phyloP scores from a whole-genome alignment of 306 rosid species.

The Casuarina equisetifolia region DNA sequence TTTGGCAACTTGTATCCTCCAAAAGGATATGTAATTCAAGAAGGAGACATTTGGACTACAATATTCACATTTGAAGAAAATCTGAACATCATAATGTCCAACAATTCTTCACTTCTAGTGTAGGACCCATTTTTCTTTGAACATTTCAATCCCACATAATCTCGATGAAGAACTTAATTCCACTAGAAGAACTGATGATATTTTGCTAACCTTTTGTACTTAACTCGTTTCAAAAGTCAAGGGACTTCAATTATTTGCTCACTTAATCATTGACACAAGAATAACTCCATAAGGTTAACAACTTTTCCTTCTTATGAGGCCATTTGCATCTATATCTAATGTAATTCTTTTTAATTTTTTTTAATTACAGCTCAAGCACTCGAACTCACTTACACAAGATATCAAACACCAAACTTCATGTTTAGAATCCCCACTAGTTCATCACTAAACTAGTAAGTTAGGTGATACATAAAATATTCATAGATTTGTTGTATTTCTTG shows the following conservation, averaged over 20 bases:
- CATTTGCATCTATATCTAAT: background rate
- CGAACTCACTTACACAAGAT: too few relatives aligned
- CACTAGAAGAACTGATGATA: constrained; percentile 11
- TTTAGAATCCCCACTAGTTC: too few relatives aligned
- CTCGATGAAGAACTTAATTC: background rate
- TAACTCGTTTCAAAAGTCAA: constrained; percentile 26
- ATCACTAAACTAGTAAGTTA: too few relatives aligned
- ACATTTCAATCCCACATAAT: background rate
- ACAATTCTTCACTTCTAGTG: constrained; percentile 21
- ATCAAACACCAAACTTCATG: too few relatives aligned
- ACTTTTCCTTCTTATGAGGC: background rate
- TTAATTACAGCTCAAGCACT: too few relatives aligned
- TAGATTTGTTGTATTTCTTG: too few relatives aligned
- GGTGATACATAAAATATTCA: too few relatives aligned
- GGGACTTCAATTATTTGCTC: constrained; percentile 2
- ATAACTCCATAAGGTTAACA: background rate
- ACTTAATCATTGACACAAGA: background rate
- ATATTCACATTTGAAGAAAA: constrained; percentile 27
- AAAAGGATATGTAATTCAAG: constrained; percentile 31
- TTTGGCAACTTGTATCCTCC: constrained; percentile 31
- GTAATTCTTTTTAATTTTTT: too few relatives aligned
- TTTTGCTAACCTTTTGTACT: constrained; percentile 17
- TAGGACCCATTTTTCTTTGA: constrained; percentile 26
- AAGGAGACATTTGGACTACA: constrained; percentile 37
- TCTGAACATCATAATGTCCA: constrained; percentile 30